Evolutionary conservation across 306 rosid genomes (phyloP), one percentile per base, ranked within the genome.

Genomic region (Comarum palustre): DNA sequence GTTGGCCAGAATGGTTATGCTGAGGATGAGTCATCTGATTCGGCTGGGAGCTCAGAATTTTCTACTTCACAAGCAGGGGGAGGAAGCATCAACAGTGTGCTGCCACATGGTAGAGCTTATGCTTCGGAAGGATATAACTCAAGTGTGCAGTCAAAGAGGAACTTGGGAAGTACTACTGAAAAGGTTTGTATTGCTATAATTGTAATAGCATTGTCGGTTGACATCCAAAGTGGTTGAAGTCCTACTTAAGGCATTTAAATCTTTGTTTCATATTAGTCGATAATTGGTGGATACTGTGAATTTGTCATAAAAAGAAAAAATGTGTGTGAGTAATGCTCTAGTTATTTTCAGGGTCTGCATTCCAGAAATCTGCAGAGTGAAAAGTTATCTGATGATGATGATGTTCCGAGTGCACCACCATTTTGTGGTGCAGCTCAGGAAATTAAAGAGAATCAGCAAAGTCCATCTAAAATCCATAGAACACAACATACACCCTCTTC

Each of bases 331-430:
- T 70, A 25, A 55, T 55, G 2, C 47, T 64, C 24, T 68, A 57
- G 68, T 70, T 77, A 76, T 62, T 51, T 74, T 75, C 85, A 78
- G 86, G 85, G 77, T 75, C 75, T 81, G 39, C 78, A 60, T 79
- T 67, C 72, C 51, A 75, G 72, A 70, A 82, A 79, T 73, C 36
- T 20, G 27, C 83, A 81, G 86, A 77, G 71, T 64, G 89, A 79
- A 69, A 86, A 81, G 75, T 73, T 88, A 52, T 82, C 90, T 14
- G 96, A 91, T 50, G 96, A 90, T 16, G 97, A 88, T 6, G 91
- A 86, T 3, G 87, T 87, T 87, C 89, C 97, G 19, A 95, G 93
- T 82, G 99, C 99, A 59, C 99, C 99, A 57, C 99, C 97, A 1
- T 82, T 92, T 78, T 68, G 72, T 73, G 86, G 85, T 78, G 79